Evolutionary conservation across 2,329 filamentous ascomycete genomes (phyloP).

Genomic region (Aspergillus calidoustus): DNA sequence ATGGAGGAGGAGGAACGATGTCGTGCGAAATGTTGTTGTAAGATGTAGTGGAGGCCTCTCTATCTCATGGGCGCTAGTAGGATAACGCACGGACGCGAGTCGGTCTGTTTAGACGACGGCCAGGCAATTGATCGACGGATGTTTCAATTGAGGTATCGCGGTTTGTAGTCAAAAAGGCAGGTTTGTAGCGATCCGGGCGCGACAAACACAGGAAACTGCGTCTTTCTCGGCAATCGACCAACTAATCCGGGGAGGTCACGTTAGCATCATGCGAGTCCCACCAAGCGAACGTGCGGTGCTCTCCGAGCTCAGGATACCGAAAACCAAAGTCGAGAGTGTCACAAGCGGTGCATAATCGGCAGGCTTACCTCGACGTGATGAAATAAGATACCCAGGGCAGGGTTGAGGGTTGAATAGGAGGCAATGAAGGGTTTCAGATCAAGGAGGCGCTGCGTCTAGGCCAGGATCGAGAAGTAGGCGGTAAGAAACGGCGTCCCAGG

Average conservation of each 20-base stretch:
- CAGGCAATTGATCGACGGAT: conserved; percentile 2
- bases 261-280: conserved; percentile 35
- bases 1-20: conserved; percentile 49
- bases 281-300: conserved; percentile 24
- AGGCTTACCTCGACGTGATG: conserved; percentile 25
- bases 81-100: neutral
- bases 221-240: conserved; percentile 18
- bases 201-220: conserved; percentile 12
- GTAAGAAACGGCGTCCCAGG: conserved; percentile 30
- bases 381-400: conserved; percentile 20
- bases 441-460: conserved; percentile 38
- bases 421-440: conserved; percentile 29
- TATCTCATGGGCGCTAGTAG: conserved; percentile 24
- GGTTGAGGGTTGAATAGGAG: conserved; percentile 21
- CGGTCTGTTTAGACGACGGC: neutral
- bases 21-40: conserved; percentile 19
- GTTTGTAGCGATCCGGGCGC: conserved; percentile 18
- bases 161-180: conserved; percentile 7
- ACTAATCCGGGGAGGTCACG: conserved; percentile 36
- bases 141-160: conserved; percentile 14
- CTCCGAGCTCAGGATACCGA: neutral
- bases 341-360: neutral
- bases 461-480: conserved; percentile 36
- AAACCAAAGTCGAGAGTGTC: neutral
- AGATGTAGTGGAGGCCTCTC: conserved; percentile 7